phyloP scores from a whole-genome alignment of 768 basidiomycete species.

The Tricholoma matsutake region DNA sequence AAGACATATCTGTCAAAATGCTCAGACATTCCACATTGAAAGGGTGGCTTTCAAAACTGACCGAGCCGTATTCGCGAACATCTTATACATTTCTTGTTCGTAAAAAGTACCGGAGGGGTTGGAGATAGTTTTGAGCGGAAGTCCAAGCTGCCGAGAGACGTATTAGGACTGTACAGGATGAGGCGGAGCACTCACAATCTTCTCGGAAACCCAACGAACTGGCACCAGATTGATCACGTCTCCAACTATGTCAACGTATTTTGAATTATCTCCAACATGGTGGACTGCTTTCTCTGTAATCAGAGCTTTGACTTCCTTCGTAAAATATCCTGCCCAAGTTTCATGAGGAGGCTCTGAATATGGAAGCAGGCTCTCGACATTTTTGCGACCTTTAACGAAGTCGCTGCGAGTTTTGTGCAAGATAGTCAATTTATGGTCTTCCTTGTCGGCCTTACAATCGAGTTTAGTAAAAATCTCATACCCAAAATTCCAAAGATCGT shows the following conservation, averaged over 20 bases:
- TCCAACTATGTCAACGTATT: constrained; percentile 55
- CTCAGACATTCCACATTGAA: not conserved
- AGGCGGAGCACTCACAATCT: constrained; percentile 44
- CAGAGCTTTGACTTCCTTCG: constrained; percentile 28
- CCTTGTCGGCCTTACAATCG: not conserved
- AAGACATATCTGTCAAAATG: constrained; percentile 39
- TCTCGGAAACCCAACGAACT: constrained; percentile 55
- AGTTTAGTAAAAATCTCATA: constrained; percentile 6
- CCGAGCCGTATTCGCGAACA: constrained; percentile 49
- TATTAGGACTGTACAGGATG: constrained; percentile 8
- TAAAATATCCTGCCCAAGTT: constrained; percentile 29
- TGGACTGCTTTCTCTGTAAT: constrained; percentile 34
- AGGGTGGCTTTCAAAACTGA: constrained; percentile 26
- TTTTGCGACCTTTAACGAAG: constrained; percentile 1
- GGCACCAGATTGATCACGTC: constrained; percentile 68
- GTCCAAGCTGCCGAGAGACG: constrained; percentile 32
- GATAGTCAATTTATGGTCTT: not conserved
- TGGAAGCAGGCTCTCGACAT: constrained; percentile 13
- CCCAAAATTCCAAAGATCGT: constrained; percentile 8
- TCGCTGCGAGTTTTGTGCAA: constrained; percentile 1
- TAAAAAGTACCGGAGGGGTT: constrained; percentile 30
- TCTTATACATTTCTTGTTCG: constrained; percentile 38
- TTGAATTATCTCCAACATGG: constrained; percentile 23
- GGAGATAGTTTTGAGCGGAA: constrained; percentile 38
- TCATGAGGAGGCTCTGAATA: not conserved